Percentiles rank a stretch among this genome's conserved stretches.
Evolutionary conservation across 2,329 filamentous ascomycete species (phyloP).

Genomic region (Cyclaneusma minus): DNA sequence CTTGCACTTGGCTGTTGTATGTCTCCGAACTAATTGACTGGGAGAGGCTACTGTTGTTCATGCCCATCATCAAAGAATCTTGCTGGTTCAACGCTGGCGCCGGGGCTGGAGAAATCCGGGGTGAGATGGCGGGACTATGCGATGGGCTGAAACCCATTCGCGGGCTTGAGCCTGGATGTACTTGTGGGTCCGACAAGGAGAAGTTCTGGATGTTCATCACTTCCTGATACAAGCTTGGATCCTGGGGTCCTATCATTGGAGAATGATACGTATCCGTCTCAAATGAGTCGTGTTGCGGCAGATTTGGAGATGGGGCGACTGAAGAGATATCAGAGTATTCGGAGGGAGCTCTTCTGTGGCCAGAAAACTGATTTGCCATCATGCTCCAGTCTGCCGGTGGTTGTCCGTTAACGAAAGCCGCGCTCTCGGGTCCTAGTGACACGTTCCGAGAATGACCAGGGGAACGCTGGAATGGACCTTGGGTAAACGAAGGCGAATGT

Average conservation of each 20-base stretch:
- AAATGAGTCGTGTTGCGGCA: constrained; percentile 65
- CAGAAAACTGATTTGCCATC: constrained; percentile 48
- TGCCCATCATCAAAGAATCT: constrained; percentile 26
- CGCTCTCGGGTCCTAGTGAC: constrained; percentile 19
- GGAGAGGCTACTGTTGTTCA: constrained; percentile 29
- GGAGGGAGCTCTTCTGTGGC: constrained; percentile 75
- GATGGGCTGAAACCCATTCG: constrained; percentile 67
- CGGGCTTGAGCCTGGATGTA: constrained; percentile 38
- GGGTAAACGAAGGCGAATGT: constrained; percentile 17
- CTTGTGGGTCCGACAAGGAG: constrained; percentile 55
- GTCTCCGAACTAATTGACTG: constrained; percentile 29
- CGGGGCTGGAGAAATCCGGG: constrained; percentile 40
- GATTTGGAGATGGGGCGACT: constrained; percentile 67
- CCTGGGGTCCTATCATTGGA: constrained; percentile 62
- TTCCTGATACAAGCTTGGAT: constrained; percentile 60
- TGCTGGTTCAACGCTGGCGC: constrained; percentile 34
- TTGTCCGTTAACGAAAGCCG: constrained; percentile 33
- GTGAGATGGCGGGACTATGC: constrained; percentile 53
- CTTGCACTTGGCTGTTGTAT: constrained; percentile 30
- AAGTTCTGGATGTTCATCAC: constrained; percentile 66
- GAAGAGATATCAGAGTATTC: constrained; percentile 87
- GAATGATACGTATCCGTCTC: constrained; percentile 62
- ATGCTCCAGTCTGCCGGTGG: constrained; percentile 40
- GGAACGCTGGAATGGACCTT: constrained; percentile 15
- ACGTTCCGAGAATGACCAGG: constrained; percentile 17